Evolutionary conservation across 2,329 filamentous ascomycete species (phyloP).

Genomic region (Colletotrichum sp.): DNA sequence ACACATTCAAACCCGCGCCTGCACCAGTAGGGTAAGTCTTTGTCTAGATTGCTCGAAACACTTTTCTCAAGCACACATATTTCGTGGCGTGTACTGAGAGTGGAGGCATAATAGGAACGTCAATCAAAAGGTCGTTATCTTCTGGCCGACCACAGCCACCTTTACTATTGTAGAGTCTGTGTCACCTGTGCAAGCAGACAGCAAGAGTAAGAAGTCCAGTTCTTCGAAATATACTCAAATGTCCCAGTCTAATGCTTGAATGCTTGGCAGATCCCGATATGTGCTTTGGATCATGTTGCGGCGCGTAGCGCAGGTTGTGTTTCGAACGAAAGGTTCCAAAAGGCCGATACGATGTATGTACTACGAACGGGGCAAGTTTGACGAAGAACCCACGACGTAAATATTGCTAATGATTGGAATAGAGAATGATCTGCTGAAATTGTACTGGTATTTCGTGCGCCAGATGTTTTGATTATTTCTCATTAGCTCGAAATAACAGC

Average conservation of each 20-base stretch:
- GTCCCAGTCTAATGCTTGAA: neutral
- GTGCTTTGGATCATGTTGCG: neutral
- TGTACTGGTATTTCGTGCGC: too few species aligned
- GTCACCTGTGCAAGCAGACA: neutral
- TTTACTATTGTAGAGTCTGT: neutral
- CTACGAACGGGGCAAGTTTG: too few species aligned
- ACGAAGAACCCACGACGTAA: too few species aligned
- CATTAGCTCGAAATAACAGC: too few species aligned
- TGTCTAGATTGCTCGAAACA: neutral
- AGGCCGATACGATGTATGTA: neutral
- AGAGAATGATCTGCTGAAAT: too few species aligned
- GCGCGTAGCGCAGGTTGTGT: rapidly evolving
- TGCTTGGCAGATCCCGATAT: neutral
- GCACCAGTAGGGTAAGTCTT: neutral
- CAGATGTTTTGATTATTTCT: too few species aligned
- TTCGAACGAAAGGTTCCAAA: neutral
- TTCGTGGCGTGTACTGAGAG: neutral
- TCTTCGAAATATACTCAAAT: too few species aligned
- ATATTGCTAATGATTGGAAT: too few species aligned
- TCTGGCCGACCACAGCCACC: neutral
- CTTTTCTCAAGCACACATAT: rapidly evolving
- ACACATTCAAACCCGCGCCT: neutral
- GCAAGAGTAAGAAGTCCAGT: neutral
- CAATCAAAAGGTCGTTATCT: neutral
- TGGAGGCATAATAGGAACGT: neutral